phyloP scores from a whole-genome alignment of 257 asterid species.

The Buddleja alternifolia region DNA sequence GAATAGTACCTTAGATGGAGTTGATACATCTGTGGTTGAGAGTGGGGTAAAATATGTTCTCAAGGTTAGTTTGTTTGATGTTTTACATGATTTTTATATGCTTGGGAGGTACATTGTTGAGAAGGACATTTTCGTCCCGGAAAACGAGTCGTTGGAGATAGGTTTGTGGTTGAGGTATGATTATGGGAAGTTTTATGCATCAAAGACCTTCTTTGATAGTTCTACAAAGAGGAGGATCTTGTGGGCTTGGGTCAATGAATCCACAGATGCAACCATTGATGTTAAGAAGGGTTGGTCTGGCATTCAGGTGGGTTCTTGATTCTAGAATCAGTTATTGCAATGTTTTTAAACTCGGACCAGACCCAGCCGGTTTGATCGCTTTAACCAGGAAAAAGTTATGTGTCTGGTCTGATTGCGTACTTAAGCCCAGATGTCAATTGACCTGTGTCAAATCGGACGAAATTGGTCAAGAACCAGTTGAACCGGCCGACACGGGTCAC shows the following conservation, averaged over 20 bases:
- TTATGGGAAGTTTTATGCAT: slow-evolving; percentile 38
- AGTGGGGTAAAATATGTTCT: slow-evolving; percentile 31
- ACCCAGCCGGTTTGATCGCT: too few relatives aligned
- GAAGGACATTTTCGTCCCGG: slow-evolving; percentile 27
- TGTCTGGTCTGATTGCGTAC: too few relatives aligned
- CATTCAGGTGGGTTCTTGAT: neutral
- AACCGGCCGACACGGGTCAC: too few relatives aligned
- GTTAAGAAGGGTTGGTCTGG: too few relatives aligned
- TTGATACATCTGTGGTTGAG: slow-evolving; percentile 27
- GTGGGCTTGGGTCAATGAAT: slow-evolving; percentile 34
- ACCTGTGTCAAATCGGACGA: too few relatives aligned
- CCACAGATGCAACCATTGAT: too few relatives aligned
- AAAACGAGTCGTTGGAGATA: slow-evolving; percentile 23
- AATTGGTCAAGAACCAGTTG: too few relatives aligned
- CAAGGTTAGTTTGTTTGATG: slow-evolving; percentile 29
- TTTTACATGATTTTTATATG: slow-evolving; percentile 22
- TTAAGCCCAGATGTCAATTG: too few relatives aligned
- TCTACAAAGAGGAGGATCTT: slow-evolving; percentile 29
- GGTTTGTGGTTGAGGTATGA: slow-evolving; percentile 26
- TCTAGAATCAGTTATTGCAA: too few relatives aligned
- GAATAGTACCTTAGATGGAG: slow-evolving; percentile 14
- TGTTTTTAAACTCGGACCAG: too few relatives aligned
- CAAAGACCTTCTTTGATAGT: slow-evolving; percentile 35
- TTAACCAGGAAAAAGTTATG: too few relatives aligned
- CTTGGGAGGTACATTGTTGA: slow-evolving; percentile 28